Conservation (phyloP, 805 yeast species). For the Myxozyma lipomycoides region DNA sequence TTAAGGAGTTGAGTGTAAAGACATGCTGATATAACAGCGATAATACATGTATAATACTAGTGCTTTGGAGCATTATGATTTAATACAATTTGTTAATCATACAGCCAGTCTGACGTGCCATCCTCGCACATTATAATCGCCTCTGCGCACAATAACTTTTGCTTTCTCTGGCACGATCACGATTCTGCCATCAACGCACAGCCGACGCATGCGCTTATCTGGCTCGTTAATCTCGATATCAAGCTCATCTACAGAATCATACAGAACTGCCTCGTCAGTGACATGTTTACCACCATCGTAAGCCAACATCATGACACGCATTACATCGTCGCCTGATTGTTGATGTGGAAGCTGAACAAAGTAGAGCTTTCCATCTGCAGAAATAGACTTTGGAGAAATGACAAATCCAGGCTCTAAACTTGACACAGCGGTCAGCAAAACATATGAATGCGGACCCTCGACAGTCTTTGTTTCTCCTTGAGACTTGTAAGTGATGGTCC, state of each 20-base stretch:
- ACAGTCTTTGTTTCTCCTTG: conserved; percentile 9
- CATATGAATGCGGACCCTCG: conserved; percentile 53
- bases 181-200: conserved; percentile 68
- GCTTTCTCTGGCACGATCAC: conserved; percentile 32
- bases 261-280: conserved; percentile 46
- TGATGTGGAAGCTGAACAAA: conserved; percentile 45
- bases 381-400: conserved; percentile 58
- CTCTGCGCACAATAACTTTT: conserved; percentile 21
- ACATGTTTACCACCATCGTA: conserved; percentile 57
- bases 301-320: conserved; percentile 55
- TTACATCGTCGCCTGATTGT: conserved; percentile 37
- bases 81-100: background rate
- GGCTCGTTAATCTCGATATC: conserved; percentile 35
- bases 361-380: conserved; percentile 44
- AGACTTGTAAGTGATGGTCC: conserved; percentile 34
- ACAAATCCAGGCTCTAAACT: conserved; percentile 57
- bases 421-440: conserved; percentile 53
- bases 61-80: background rate
- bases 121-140: conserved; percentile 23
- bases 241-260: conserved; percentile 38
- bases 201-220: conserved; percentile 42
- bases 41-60: background rate
- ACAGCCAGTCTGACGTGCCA: conserved; percentile 30
- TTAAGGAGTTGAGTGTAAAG: background rate
- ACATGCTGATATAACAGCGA: background rate